Base-by-base conservation (phyloP, 2,329 filamentous ascomycete species). In the Dactylonectria estremocensis region DNA sequence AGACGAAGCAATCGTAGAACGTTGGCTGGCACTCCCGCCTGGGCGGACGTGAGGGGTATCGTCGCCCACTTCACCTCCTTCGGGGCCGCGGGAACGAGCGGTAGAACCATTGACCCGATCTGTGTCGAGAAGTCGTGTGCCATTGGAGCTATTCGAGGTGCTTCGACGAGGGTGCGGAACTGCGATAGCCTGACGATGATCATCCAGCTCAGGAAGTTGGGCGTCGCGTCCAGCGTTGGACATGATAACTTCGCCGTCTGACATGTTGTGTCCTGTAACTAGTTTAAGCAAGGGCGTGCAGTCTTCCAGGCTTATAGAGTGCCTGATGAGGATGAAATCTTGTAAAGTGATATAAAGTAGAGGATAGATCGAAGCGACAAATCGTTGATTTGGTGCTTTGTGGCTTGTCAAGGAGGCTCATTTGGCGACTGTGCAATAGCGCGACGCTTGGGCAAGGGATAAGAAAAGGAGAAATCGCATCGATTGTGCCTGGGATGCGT, bases 171-270 rank as follows among this genome's bases (percentile, higher is more conserved):
- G 83, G n/a, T 89, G 86, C 67, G 90, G 91, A 24, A 90, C 81
- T 43, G 90, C 88, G 24, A 86, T 81, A 4, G 86, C 81, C 77
- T 93, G 92, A 77, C 94, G 92, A 83, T 98, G 95, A 79, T 98
- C 95, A 79, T 98, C 94, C 54, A 98, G 88, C 78, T 95, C 92
- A 69, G 92, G 91, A 68, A 95, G 89, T 13, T 92, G 92, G 64
- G 92, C 91, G 80, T 90, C 89, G 81, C 92, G 94, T 75, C 91
- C 88, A 75, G 88, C 88, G 76, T 90, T 87, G 63, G 88, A 81
- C 56, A 78, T 84, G 71, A 80, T 83, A 76, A 91, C 91, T 67
- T 91, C 89, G 77, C 88, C 87, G 78, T 91, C 89, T 67, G 89
- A 88, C 95, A 97, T 89, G 78, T 84, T 84, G 82, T 24, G 49